Percentiles rank a stretch among this genome's conserved stretches.
Conservation (phyloP, 1,284 basidiomycete species). For the Schizophyllum commune region DNA sequence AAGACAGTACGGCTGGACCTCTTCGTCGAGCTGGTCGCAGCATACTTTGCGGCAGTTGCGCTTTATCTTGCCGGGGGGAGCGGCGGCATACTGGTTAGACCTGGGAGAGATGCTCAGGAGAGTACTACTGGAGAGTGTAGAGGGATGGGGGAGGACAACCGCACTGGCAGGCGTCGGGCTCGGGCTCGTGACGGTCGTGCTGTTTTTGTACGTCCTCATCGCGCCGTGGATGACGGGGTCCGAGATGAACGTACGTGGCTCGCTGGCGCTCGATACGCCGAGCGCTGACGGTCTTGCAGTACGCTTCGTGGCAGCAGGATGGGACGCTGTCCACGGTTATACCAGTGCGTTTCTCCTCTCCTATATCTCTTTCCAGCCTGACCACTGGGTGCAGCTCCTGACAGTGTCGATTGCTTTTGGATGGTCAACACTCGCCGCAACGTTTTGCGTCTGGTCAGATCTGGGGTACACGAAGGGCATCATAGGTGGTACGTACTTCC, state of each 20-base stretch:
- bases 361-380: neutral
- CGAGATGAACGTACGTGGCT: constrained; percentile 53
- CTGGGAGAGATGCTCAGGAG: constrained; percentile 43
- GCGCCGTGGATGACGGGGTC: constrained; percentile 56
- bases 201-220: constrained; percentile 68
- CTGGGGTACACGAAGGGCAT: constrained; percentile 56
- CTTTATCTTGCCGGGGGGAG: constrained; percentile 60
- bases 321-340: constrained; percentile 51
- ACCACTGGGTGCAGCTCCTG: constrained; percentile 29
- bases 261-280: neutral
- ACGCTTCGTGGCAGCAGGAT: constrained; percentile 54
- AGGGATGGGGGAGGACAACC: constrained; percentile 44
- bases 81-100: constrained; percentile 51
- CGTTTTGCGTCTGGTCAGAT: constrained; percentile 55
- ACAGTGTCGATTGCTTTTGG: constrained; percentile 63
- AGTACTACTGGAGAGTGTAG: constrained; percentile 27
- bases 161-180: constrained; percentile 43
- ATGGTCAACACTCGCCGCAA: constrained; percentile 54
- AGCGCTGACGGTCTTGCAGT: constrained; percentile 31
- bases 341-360: constrained; percentile 27
- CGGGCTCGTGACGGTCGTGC: constrained; percentile 47
- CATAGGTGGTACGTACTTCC: constrained; percentile 44
- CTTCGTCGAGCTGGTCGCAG: constrained; percentile 16
- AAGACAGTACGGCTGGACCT: neutral
- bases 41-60: constrained; percentile 63